Conservation (phyloP, 176 grass and related monocot genomes). For the Oryza australiensis region DNA sequence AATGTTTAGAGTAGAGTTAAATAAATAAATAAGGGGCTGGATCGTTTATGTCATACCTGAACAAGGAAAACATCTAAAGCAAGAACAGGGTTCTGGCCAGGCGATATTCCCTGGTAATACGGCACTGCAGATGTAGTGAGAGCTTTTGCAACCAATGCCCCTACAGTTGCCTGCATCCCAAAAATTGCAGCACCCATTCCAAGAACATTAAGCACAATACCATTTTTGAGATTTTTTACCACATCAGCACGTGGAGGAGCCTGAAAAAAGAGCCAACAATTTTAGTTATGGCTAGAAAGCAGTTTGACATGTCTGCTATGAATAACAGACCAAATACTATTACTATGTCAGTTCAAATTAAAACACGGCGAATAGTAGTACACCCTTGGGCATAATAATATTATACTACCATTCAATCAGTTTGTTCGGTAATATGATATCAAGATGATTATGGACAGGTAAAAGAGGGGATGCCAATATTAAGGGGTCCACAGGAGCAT, state of each 20-base stretch:
- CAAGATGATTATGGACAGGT: background rate
- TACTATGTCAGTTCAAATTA: background rate
- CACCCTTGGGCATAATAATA: background rate
- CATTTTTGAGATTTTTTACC: conserved; percentile 78
- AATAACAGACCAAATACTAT: background rate
- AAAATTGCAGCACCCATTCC: conserved; percentile 88
- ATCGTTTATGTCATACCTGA: conserved; percentile 50
- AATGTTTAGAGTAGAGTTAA: too few relatives aligned
- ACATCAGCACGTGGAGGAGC: conserved; percentile 80
- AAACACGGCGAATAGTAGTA: background rate
- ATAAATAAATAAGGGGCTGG: background rate
- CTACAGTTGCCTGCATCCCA: conserved; percentile 88
- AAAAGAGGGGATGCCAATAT: background rate
- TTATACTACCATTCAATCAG: background rate
- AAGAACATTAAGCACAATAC: conserved; percentile 67
- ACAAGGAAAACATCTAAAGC: conserved; percentile 88
- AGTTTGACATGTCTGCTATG: background rate
- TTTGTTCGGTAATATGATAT: background rate
- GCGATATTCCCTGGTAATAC: conserved; percentile 73
- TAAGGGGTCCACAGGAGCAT: background rate
- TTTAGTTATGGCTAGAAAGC: background rate
- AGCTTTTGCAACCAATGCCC: conserved; percentile 74
- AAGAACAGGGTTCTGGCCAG: conserved; percentile 83
- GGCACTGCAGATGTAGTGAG: conserved; percentile 75
- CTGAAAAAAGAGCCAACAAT: conserved; percentile 37